Evolutionary conservation across 1,139 yeast genomes (phyloP), one percentile per base, ranked within the genome.

Genomic region (Saccharomyces hybrid): DNA sequence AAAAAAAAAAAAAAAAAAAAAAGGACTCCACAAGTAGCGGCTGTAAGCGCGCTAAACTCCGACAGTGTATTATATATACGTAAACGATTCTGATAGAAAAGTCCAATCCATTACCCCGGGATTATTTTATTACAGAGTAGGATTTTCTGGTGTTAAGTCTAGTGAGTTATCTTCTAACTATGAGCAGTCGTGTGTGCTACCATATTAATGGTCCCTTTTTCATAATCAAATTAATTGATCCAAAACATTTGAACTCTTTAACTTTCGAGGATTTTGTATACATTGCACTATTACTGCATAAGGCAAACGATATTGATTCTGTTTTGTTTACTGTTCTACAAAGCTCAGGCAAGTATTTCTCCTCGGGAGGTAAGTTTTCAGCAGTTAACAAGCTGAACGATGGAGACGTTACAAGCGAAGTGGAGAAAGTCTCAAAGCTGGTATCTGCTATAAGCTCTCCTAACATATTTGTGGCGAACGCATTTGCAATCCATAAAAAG

Each of bases 361-460:
- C 91, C 47, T 87, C 96, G 1, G 96, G 96, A 46, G 96, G 96
- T 46, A 84, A 88, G 66, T 78, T 87, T 56, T 67, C 69, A 42
- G 71, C 75, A 16, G 66, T 72, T 9, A 66, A 65, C 28, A 53
- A 71, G 54, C 53, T 58, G 2, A 51, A 59, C 14, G 53, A 23
- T 1, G 46, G 29, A 11, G 41, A 48, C 20, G 52, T 59, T 26
- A 41, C 57, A 16, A 57, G 59, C 3, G 41, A 58, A 4, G 61
- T 64, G 14, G 59, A 61, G 62, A 29, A 70, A 64, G 49, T 63
- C 74, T 59, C 79, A 76, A 54, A 77, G 71, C 63, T 82, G 83
- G 83, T 73, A 78, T 60, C 70, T 71, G 57, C 72, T 70, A 57
- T 84, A 82, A 65, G 83, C 79, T 20, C 81, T 84, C 32, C 80